phyloP scores from a whole-genome alignment of 371 early-diverging fungal genomes.

The Lichtheimia corymbifera region DNA sequence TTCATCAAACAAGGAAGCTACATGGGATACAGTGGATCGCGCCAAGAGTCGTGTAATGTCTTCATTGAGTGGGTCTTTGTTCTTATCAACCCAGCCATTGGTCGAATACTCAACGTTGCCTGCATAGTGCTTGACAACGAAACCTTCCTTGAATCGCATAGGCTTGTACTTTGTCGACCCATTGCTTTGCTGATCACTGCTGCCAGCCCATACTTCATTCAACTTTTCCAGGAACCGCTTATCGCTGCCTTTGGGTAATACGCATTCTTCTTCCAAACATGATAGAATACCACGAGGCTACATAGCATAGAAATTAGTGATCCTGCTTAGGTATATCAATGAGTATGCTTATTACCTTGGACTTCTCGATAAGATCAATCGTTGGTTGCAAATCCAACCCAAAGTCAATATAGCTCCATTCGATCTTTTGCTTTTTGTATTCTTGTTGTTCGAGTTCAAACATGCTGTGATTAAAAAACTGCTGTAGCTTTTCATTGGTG shows the following conservation, averaged over 20 bases:
- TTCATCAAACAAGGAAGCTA: slow-evolving; percentile 84
- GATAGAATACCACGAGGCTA: slow-evolving; percentile 98
- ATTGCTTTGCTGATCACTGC: slow-evolving; percentile 37
- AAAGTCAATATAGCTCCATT: slow-evolving; percentile 99
- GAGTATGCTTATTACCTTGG: slow-evolving; percentile 67
- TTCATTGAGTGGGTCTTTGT: slow-evolving; percentile 99
- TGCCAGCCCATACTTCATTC: slow-evolving; percentile 79
- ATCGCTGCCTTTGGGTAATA: slow-evolving; percentile 98
- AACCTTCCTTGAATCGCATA: slow-evolving; percentile 90
- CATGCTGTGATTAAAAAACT: slow-evolving; percentile 99
- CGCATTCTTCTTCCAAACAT: slow-evolving; percentile 99
- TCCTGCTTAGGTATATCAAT: neutral
- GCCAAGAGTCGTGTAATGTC: slow-evolving; percentile 90
- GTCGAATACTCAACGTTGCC: slow-evolving; percentile 96
- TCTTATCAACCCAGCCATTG: slow-evolving; percentile 98
- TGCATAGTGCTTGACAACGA: slow-evolving; percentile 97
- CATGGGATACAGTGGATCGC: slow-evolving; percentile 76
- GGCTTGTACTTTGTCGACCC: slow-evolving; percentile 74
- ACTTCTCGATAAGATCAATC: slow-evolving; percentile 97
- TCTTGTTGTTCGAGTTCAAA: slow-evolving; percentile 99
- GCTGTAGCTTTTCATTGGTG: slow-evolving; percentile 99
- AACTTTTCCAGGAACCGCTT: slow-evolving; percentile 96
- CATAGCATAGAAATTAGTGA: neutral
- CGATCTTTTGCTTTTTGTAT: slow-evolving; percentile 96
- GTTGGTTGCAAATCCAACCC: slow-evolving; percentile 99